Conservation (phyloP, 345 rosid genomes). For the Citrus sp. region DNA sequence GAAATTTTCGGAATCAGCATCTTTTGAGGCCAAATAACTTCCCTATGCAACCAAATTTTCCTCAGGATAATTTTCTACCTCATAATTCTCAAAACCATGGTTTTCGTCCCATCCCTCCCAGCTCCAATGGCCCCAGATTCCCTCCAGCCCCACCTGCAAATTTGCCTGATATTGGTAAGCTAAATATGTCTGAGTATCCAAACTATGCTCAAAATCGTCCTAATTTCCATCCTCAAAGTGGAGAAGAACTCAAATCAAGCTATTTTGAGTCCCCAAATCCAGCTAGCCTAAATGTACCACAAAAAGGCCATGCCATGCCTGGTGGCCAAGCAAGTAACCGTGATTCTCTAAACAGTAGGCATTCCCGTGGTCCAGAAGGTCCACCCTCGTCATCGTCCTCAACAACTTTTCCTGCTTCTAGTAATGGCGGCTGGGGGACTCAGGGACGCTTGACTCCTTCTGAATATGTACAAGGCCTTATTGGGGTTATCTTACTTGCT, state of each 20-base stretch:
- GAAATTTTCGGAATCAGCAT: conserved; percentile 35
- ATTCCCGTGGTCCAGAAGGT: conserved; percentile 29
- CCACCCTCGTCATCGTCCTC: conserved; percentile 26
- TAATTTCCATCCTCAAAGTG: conserved; percentile 32
- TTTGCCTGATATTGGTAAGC: conserved; percentile 50
- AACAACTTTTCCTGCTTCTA: conserved; percentile 21
- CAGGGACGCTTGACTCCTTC: conserved; percentile 53
- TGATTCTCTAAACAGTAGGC: conserved; percentile 19
- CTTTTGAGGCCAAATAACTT: conserved; percentile 33
- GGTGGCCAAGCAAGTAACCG: conserved; percentile 25
- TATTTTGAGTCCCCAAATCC: conserved; percentile 25
- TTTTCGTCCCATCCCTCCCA: conserved; percentile 40
- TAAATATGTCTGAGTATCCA: conserved; percentile 39
- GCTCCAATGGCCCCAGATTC: conserved; percentile 38
- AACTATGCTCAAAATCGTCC: conserved; percentile 34
- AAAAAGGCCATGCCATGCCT: conserved; percentile 23
- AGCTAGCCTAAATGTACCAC: conserved; percentile 27
- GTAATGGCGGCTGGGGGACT: conserved; percentile 49
- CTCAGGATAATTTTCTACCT: conserved; percentile 31
- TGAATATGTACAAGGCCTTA: conserved; percentile 74
- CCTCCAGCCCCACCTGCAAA: conserved; percentile 27
- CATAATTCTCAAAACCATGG: conserved; percentile 34
- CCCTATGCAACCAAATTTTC: conserved; percentile 37
- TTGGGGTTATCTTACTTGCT: conserved; percentile 73
- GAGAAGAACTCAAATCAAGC: conserved; percentile 37